Conservation (phyloP, 108 stramenopile genomes). For the Aureococcus anophagefferens region DNA sequence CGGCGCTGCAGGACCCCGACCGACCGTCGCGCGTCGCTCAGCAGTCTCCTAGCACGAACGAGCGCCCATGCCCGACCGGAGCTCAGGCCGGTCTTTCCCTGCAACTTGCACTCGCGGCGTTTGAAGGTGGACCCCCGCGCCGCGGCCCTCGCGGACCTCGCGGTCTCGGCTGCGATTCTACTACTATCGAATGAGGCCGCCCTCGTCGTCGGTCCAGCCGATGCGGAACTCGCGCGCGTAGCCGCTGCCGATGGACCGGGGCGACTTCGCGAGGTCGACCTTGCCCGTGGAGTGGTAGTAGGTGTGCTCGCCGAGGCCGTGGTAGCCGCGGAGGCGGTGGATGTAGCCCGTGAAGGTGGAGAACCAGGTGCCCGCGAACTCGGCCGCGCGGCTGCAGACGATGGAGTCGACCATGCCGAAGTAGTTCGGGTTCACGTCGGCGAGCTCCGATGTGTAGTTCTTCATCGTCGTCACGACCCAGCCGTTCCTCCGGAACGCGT, state of each 20-base stretch:
- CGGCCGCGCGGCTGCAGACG: slow-evolving; percentile 67
- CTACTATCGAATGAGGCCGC: too few species aligned
- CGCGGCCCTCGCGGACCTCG: too few species aligned
- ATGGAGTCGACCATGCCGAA: slow-evolving; percentile 86
- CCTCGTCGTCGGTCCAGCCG: slow-evolving; percentile 34
- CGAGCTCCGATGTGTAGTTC: slow-evolving; percentile 15
- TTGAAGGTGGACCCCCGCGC: too few species aligned
- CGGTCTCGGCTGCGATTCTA: too few species aligned
- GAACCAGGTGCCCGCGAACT: slow-evolving; percentile 82
- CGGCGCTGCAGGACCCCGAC: too few species aligned
- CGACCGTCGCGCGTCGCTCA: too few species aligned
- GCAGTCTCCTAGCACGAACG: too few species aligned
- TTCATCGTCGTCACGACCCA: background rate
- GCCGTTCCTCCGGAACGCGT: background rate
- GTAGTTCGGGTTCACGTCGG: slow-evolving; percentile 66
- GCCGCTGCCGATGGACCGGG: slow-evolving; percentile 28
- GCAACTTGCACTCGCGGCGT: too few species aligned
- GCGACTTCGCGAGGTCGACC: slow-evolving; percentile 28
- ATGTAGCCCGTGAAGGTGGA: slow-evolving; percentile 89
- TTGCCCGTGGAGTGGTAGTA: slow-evolving; percentile 2
- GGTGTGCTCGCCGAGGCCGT: slow-evolving; percentile 26
- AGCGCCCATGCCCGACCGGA: too few species aligned
- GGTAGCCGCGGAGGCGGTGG: slow-evolving; percentile 67
- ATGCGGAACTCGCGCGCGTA: slow-evolving; percentile 40
- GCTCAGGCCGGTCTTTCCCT: too few species aligned